phyloP scores from a whole-genome alignment of 2,329 filamentous ascomycete genomes.

The Byssochlamys sp. region DNA sequence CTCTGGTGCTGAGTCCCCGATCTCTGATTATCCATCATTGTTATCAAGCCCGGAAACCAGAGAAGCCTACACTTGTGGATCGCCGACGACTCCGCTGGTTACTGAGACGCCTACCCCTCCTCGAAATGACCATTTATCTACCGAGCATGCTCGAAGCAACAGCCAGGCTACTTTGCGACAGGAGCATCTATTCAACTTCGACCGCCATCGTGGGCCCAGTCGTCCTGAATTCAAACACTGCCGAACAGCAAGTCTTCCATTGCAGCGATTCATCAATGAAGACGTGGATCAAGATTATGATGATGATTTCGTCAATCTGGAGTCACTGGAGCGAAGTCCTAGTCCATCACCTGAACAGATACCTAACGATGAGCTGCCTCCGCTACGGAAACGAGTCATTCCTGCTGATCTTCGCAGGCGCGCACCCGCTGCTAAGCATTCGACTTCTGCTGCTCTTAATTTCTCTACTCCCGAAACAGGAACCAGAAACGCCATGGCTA shows the following conservation, averaged over 20 bases:
- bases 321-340: background rate
- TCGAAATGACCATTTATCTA: slow-evolving; percentile 9
- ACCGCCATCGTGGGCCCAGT: slow-evolving; percentile 15
- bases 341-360: background rate
- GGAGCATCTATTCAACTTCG: slow-evolving; percentile 20
- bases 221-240: slow-evolving; percentile 17
- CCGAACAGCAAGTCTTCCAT: slow-evolving; percentile 26
- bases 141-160: slow-evolving; percentile 11
- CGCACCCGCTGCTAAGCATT: background rate
- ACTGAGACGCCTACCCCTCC: slow-evolving; percentile 17
- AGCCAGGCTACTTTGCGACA: slow-evolving; percentile 22
- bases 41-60: slow-evolving; percentile 21
- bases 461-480: background rate
- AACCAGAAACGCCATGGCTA: background rate
- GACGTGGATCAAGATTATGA: slow-evolving; percentile 21
- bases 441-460: background rate
- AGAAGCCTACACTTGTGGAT: slow-evolving; percentile 9
- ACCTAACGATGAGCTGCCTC: background rate
- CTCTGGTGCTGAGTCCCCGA: slow-evolving; percentile 18
- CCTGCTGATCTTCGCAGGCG: background rate
- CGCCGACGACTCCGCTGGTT: slow-evolving; percentile 6
- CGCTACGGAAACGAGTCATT: background rate
- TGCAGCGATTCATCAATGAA: slow-evolving; percentile 33
- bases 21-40: slow-evolving; percentile 23
- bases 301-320: background rate